Conservation (phyloP, 192 early-diverging fungal species). For the Diversispora epigaea region DNA sequence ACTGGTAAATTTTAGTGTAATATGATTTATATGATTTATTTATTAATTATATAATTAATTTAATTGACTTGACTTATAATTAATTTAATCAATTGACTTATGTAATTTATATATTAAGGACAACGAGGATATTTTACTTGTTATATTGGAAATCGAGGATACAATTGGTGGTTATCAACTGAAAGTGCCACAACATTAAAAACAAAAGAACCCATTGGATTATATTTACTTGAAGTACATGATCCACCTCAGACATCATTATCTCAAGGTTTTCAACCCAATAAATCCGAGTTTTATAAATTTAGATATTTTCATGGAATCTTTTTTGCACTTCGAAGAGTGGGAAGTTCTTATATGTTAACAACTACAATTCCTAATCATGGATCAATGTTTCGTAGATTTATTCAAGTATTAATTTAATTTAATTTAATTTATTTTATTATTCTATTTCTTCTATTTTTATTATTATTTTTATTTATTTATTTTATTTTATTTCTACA, state of each 20-base stretch:
- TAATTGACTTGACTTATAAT: background rate
- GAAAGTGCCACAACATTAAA: background rate
- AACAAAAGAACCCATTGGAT: constrained; percentile 18
- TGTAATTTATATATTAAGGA: background rate
- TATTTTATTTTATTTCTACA: too few relatives aligned
- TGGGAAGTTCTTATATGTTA: background rate
- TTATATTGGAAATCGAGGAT: background rate
- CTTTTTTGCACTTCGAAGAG: constrained; percentile 24
- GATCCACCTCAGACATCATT: background rate
- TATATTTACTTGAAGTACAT: constrained; percentile 18
- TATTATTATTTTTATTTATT: too few relatives aligned
- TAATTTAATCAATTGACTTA: background rate
- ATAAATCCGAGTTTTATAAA: background rate
- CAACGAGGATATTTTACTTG: constrained; percentile 33
- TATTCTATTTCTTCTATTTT: too few relatives aligned
- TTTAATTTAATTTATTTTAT: background rate
- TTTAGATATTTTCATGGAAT: constrained; percentile 22
- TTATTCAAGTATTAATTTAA: constrained; percentile 10
- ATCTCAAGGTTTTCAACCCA: background rate
- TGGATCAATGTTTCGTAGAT: constrained; percentile 16
- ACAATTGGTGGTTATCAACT: background rate
- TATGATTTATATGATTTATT: background rate
- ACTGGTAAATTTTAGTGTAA: constrained; percentile 2
- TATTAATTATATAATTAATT: too few relatives aligned
- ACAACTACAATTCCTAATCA: constrained; percentile 5